Conservation (phyloP, 768 basidiomycete species). For the Hygrocybe coccinea region DNA sequence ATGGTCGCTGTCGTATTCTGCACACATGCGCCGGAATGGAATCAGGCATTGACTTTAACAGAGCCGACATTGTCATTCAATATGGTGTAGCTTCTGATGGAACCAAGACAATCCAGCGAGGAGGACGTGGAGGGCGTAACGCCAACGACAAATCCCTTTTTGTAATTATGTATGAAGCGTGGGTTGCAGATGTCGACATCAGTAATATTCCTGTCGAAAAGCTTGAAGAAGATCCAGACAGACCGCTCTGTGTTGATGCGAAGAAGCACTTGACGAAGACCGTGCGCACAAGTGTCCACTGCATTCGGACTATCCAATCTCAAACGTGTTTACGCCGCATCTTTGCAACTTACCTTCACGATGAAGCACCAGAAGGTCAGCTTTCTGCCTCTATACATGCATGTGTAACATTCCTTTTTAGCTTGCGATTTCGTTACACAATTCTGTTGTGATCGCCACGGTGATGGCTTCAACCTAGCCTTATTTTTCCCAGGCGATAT, state of each 20-base stretch:
- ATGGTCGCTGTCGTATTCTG: constrained; percentile 15
- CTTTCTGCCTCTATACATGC: background rate
- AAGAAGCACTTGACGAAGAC: constrained; percentile 1
- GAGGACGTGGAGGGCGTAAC: constrained; percentile 16
- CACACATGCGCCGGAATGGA: constrained; percentile 12
- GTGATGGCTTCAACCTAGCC: background rate
- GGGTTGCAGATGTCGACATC: constrained; percentile 10
- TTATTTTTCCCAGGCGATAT: background rate
- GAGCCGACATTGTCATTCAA: constrained; percentile 17
- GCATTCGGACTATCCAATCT: background rate
- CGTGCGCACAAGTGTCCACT: background rate
- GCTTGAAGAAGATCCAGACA: constrained; percentile 5
- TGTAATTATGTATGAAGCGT: constrained; percentile 17
- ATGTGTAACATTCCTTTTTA: background rate
- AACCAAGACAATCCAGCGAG: constrained; percentile 14
- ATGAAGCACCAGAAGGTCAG: constrained; percentile 3
- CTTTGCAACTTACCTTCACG: background rate
- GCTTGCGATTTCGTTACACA: background rate
- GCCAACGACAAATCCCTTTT: constrained; percentile 7
- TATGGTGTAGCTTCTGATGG: constrained; percentile 14
- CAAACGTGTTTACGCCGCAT: background rate
- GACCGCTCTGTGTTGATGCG: background rate
- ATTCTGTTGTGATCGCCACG: constrained; percentile 1
- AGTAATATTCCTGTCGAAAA: background rate
- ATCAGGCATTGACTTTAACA: constrained; percentile 20